Evolutionary conservation across 768 basidiomycete species (phyloP), one percentile per base, ranked within the genome.

Genomic region (Pulveroboletus sp.): DNA sequence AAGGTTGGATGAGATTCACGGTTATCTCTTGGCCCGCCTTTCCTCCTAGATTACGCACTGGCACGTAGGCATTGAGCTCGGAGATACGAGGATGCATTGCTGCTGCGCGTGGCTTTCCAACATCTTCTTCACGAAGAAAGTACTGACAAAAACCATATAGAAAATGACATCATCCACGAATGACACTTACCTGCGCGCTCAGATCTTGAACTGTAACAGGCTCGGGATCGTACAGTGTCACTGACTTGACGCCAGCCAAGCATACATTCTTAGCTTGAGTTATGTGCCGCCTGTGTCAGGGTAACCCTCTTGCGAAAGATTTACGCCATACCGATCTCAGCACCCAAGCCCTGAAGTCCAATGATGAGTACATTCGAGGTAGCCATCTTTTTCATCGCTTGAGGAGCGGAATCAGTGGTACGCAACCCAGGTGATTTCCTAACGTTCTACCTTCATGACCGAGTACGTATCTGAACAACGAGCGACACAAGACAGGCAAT

Each of bases 341-440:
- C 90, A 39, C 96, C 95, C 50, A 99, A 71, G 47, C 96, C 96
- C 50, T 87, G 85, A 64, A 93, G 71, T 9, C 96, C 96, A 40
- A 96, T 84, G 55, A 99, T 83, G 55, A 99, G 80, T 37, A 98
- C 88, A 64, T 96, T 96, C 33, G 94, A 97, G 14, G 81, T 76
- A 7, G 96, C 95, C 96, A 99, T 98, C 64, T 85, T 86, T 78
- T 96, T 96, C 96, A 98, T 98, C 39, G 95, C 95, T 97, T 58
- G 8, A 10, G n/a, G 40, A 26, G 39, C n/a, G 28, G 18, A 8
- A 30, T 72, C 43, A 69, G 55, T 39, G 21, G 60, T 14, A 4
- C 21, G 44, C n/a, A 18, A 21, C 43, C 31, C 15, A 40, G 27
- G 26, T 30, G 26, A n/a, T 30, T 39, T 27, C 44, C 11, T 33